Conservation (phyloP, 345 rosid species). For the Hypericum perforatum region DNA sequence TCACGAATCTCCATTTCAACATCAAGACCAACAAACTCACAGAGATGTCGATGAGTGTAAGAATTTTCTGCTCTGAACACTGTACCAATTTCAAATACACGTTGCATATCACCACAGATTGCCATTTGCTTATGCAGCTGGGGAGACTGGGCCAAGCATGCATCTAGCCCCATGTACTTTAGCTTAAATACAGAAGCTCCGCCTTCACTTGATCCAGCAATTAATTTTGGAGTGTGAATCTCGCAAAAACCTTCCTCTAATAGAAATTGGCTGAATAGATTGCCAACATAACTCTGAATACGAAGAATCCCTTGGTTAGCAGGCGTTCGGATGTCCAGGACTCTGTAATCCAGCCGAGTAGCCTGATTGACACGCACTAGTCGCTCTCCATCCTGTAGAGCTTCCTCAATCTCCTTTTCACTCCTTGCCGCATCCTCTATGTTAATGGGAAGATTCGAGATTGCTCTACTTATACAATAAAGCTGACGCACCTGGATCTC, state of each 20-base stretch:
- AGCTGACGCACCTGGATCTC: slow-evolving; percentile 56
- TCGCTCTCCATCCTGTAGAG: slow-evolving; percentile 45
- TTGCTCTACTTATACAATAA: slow-evolving; percentile 51
- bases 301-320: slow-evolving; percentile 78
- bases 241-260: slow-evolving; percentile 46
- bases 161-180: slow-evolving; percentile 86
- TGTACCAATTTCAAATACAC: slow-evolving; percentile 80
- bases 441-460: slow-evolving; percentile 48
- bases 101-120: slow-evolving; percentile 62
- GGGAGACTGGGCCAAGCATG: slow-evolving; percentile 93
- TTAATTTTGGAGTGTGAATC: slow-evolving; percentile 83
- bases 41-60: slow-evolving; percentile 76
- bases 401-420: slow-evolving; percentile 60
- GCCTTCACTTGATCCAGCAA: no score
- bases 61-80: slow-evolving; percentile 95
- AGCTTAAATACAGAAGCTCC: slow-evolving; percentile 86
- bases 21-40: slow-evolving; percentile 88
- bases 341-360: slow-evolving; percentile 62
- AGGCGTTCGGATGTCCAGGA: slow-evolving; percentile 67
- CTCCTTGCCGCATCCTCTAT: slow-evolving; percentile 81
- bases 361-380: slow-evolving; percentile 76
- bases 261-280: slow-evolving; percentile 56
- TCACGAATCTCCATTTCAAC: slow-evolving; percentile 73
- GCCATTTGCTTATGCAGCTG: slow-evolving; percentile 94
- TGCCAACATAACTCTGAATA: slow-evolving; percentile 44